Percentiles rank a stretch among this genome's conserved stretches.
phyloP scores from a whole-genome alignment of 441 rosid genomes.

The Erodium texanum region DNA sequence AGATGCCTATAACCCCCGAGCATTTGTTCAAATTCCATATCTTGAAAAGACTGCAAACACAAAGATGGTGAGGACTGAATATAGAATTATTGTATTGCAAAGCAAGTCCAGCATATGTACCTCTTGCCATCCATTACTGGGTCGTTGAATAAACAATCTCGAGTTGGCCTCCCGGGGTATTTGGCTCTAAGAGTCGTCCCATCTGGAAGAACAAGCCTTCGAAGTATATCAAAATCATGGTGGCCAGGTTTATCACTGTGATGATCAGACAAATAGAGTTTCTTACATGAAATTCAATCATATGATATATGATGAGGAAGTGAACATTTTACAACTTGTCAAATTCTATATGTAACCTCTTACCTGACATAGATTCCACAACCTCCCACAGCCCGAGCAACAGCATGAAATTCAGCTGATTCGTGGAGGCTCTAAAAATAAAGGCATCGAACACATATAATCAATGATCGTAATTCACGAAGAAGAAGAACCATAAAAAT shows the following conservation, averaged over 20 bases:
- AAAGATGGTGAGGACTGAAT: background rate
- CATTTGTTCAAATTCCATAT: conserved; percentile 53
- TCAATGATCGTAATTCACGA: background rate
- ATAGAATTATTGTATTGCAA: too few relatives aligned
- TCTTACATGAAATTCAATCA: background rate
- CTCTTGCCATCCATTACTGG: conserved; percentile 51
- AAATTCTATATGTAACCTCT: too few relatives aligned
- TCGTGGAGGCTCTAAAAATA: conserved; percentile 39
- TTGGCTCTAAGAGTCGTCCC: conserved; percentile 54
- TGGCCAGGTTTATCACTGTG: conserved; percentile 48
- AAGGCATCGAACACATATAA: conserved; percentile 12
- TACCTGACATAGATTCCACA: conserved; percentile 49
- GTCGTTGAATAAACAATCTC: conserved; percentile 44
- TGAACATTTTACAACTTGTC: too few relatives aligned
- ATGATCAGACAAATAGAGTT: background rate
- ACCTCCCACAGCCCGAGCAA: conserved; percentile 56
- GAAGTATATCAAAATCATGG: conserved; percentile 44
- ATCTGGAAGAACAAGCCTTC: conserved; percentile 42
- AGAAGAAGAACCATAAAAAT: background rate
- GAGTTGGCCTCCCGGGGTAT: conserved; percentile 44
- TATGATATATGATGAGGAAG: background rate
- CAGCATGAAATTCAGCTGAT: conserved; percentile 51
- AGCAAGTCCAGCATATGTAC: too few relatives aligned
- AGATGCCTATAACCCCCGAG: conserved; percentile 39
- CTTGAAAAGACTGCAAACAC: conserved; percentile 37